Evolutionary conservation across 2,329 filamentous ascomycete genomes (phyloP), one percentile per base, ranked within the genome.

Genomic region (Chaetomium strumarium): DNA sequence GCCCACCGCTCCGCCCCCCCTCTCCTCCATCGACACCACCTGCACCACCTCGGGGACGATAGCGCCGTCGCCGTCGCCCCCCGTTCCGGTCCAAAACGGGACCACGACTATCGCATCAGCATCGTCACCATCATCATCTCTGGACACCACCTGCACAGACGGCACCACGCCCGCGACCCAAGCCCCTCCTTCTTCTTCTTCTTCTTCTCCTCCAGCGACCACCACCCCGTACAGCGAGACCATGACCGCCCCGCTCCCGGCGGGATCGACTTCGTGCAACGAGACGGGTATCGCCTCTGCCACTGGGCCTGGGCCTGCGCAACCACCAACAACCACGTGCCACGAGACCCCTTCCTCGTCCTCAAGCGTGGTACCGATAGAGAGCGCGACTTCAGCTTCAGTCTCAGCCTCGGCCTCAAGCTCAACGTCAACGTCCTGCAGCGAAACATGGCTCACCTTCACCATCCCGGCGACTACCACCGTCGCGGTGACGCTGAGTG

Each of bases 101-200:
- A n/a, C n/a, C n/a, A n/a, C n/a, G n/a, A n/a, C n/a, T n/a, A n/a
- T n/a, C n/a, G n/a, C n/a, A n/a, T n/a, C n/a, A n/a, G n/a, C n/a
- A n/a, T n/a, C n/a, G n/a, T n/a, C n/a, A n/a, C n/a, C n/a, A n/a
- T 53, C 58, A 3, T 38, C 42, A 24, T 41, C 55, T 24, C n/a
- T 52, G n/a, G 52, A 60, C 29, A 60, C 60, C 7, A 60, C 60
- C 11, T 59, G 60, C 47, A 62, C 56, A 9, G 55, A 55, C 24
- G 52, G 47, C 19, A 44, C 47, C 39, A 46, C 50, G 10, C 39
- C 34, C 17, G 34, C 31, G 30, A 54, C 48, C 13, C 34, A 44
- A 6, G n/a, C n/a, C n/a, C n/a, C n/a, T n/a, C n/a, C n/a, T n/a
- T n/a, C n/a, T n/a, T n/a, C n/a, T n/a, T n/a, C n/a, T n/a, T n/a